A percentile compares a stretch with the other conserved stretches of the same genome.
Conservation (phyloP, 805 yeast genomes). For the Jamesozyma hellenica region DNA sequence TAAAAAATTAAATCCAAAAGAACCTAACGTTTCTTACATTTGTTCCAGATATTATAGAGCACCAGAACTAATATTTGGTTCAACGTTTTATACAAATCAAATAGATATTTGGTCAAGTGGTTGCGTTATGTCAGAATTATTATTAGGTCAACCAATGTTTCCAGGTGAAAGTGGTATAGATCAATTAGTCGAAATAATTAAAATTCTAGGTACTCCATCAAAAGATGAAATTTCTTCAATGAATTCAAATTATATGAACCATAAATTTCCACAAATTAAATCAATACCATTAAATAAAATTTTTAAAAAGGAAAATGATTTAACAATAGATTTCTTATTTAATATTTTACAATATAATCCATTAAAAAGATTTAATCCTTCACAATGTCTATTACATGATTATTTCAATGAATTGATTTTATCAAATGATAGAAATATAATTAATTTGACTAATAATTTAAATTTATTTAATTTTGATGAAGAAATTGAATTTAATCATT, state of each 20-base stretch:
- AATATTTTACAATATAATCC: conserved; percentile 63
- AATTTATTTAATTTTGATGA: conserved; percentile 22
- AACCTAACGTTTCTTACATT: conserved; percentile 92
- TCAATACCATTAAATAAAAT: conserved; percentile 65
- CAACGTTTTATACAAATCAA: conserved; percentile 90
- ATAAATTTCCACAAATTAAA: conserved; percentile 81
- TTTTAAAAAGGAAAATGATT: conserved; percentile 41
- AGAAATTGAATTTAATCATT: conserved; percentile 21
- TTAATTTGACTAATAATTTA: conserved; percentile 10
- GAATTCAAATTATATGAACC: conserved; percentile 97
- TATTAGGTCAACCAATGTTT: conserved; percentile 90
- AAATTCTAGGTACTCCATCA: conserved; percentile 90
- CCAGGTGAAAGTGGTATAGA: conserved; percentile 98
- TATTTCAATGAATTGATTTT: conserved; percentile 27
- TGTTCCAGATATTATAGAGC: conserved; percentile 96
- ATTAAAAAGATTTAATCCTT: conserved; percentile 47
- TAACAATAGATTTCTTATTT: conserved; percentile 45
- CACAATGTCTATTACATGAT: conserved; percentile 25
- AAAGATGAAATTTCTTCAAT: conserved; percentile 83
- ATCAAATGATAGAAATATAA: conserved; percentile 11
- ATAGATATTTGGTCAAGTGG: conserved; percentile 97
- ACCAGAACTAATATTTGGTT: conserved; percentile 95
- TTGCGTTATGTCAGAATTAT: conserved; percentile 94
- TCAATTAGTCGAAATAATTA: conserved; percentile 92
- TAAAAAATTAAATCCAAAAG: conserved; percentile 76